Base-by-base conservation (phyloP, 2,329 filamentous ascomycete species). In the Ilyonectria destructans region DNA sequence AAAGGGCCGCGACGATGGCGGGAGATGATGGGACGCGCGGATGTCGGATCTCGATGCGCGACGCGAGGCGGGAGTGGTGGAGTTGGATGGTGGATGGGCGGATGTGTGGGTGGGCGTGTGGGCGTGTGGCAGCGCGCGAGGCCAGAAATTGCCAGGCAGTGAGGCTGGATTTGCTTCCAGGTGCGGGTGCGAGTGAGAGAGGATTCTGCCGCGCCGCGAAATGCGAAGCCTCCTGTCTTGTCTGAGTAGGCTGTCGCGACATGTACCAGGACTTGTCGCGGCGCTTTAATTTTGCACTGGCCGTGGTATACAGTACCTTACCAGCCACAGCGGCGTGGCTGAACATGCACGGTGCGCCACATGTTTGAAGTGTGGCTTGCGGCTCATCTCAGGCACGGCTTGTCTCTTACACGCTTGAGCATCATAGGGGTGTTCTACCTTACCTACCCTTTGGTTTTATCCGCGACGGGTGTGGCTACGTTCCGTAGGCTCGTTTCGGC, bases 1-100 rank as follows among this genome's bases (percentile, higher is more conserved):
- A 74, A 77, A 77, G 77, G 79, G 81, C 80, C 81, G 80, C 81
- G 74, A 76, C 75, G 72, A 76, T 76, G 78, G 79, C 78, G 78
- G 65, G 64, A 61, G 58, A 48, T 46, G 49, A 45, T 61, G 55
- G 46, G 61, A 59, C 66, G 67, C 63, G 63, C 49, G 57, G 57
- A 48, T 66, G 58, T 59, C 58, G 54, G 23, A 31, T 49, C 52
- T 72, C 62, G 65, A 73, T 70, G 63, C 69, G 69, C 69, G 66
- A 73, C 64, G 52, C 65, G 58, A 60, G 13, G 54, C 29, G 29
- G 63, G 21, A 55, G 69, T 63, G 33, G 64, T 33, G 29, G 62
- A 59, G 62, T 63, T 49, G 57, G 62, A 67, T 67, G 66, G 66
- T 65, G 66, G 63, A 68, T 62, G 58, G 57, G 57, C 49, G 70